phyloP scores from a whole-genome alignment of 371 early-diverging fungal genomes.

The Rhizopus stolonifer region DNA sequence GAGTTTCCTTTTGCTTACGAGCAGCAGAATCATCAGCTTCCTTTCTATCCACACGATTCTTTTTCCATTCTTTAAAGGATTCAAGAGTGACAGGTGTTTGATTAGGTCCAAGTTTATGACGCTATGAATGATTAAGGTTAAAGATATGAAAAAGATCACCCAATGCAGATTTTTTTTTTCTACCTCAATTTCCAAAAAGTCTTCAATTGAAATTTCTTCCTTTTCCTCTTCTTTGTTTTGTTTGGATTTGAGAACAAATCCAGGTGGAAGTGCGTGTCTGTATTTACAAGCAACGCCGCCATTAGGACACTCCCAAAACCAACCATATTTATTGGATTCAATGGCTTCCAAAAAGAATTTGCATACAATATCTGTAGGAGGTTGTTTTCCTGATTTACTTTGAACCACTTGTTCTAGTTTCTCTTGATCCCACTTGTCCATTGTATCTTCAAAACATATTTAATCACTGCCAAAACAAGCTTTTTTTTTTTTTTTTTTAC shows the following conservation, averaged over 20 bases:
- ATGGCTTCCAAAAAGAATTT: slow-evolving; percentile 99
- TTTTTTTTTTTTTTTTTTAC: slow-evolving; percentile 38
- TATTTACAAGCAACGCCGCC: slow-evolving; percentile 91
- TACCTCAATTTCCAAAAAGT: slow-evolving; percentile 95
- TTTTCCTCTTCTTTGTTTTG: slow-evolving; percentile 74
- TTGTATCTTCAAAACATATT: slow-evolving; percentile 64
- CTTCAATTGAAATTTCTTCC: slow-evolving; percentile 89
- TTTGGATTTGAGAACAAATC: slow-evolving; percentile 93
- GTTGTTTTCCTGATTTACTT: slow-evolving; percentile 84
- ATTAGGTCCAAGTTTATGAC: slow-evolving; percentile 92
- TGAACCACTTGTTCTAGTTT: slow-evolving; percentile 88
- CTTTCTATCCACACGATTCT: slow-evolving; percentile 72
- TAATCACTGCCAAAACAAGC: slow-evolving; percentile 32
- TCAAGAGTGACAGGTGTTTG: slow-evolving; percentile 97
- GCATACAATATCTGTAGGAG: slow-evolving; percentile 98
- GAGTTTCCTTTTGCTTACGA: slow-evolving; percentile 85
- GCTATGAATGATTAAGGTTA: slow-evolving; percentile 43
- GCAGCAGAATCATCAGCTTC: slow-evolving; percentile 69
- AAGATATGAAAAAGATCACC: too few species aligned
- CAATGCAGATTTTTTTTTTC: too few species aligned
- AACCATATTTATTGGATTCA: slow-evolving; percentile 94
- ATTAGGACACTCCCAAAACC: slow-evolving; percentile 99
- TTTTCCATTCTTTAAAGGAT: slow-evolving; percentile 95
- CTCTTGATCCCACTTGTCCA: slow-evolving; percentile 95
- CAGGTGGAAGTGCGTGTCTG: slow-evolving; percentile 96